These are phyloP conservation scores for Trichoderma afroharzianum DNA, from an alignment of 2,329 filamentous ascomycete species.

Conservation along the genomic window DNA sequence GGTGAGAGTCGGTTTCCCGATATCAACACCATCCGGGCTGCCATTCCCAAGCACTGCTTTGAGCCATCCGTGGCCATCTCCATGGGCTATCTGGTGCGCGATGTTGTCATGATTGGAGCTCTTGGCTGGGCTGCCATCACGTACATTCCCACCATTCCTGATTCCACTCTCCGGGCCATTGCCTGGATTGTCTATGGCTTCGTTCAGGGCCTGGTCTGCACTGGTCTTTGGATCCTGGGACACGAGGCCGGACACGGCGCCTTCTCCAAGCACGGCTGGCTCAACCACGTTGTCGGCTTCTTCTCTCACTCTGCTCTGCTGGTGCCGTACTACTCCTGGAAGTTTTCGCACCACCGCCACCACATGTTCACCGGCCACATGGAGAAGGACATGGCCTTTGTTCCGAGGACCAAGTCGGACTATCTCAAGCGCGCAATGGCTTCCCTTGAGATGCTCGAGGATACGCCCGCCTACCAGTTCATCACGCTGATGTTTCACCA, in stretches of 20 bases:
- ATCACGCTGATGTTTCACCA: constrained; percentile 58
- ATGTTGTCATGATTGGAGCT: constrained; percentile 46
- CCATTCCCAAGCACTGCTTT: constrained; percentile 62
- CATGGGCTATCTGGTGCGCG: constrained; percentile 49
- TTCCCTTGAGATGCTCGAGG: constrained; percentile 55
- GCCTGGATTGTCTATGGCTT: constrained; percentile 51
- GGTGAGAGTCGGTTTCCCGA: constrained; percentile 12
- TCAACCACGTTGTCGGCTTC: constrained; percentile 63
- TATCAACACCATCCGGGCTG: constrained; percentile 23
- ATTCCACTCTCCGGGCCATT: neutral
- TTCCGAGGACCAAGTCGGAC: constrained; percentile 1
- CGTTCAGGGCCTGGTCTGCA: constrained; percentile 62
- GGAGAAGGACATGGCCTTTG: constrained; percentile 41
- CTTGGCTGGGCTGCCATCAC: constrained; percentile 50
- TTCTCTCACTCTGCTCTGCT: constrained; percentile 61
- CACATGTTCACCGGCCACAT: constrained; percentile 67
- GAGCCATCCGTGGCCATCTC: constrained; percentile 31
- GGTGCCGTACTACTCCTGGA: constrained; percentile 71
- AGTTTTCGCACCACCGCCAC: constrained; percentile 66
- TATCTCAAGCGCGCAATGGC: constrained; percentile 21
- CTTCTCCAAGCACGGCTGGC: constrained; percentile 52
- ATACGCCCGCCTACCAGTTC: constrained; percentile 56
- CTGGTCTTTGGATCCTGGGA: constrained; percentile 66
- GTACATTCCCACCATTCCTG: constrained; percentile 52
- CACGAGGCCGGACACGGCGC: constrained; percentile 70